phyloP scores from a whole-genome alignment of 768 basidiomycete species.

The Clathrus columnatus region DNA sequence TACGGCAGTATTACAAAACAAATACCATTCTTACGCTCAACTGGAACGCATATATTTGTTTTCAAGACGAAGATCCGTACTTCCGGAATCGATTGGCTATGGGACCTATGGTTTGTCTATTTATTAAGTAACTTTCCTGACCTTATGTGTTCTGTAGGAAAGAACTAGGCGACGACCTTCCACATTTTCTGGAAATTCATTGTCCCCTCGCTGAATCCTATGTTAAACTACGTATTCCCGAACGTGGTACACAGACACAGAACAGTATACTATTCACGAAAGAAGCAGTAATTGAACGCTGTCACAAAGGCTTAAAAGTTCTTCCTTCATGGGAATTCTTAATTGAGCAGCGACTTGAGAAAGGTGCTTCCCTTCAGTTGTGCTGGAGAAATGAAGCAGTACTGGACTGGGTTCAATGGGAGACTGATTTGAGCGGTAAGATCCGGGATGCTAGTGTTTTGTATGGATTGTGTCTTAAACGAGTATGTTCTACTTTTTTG shows the following conservation, averaged over 20 bases:
- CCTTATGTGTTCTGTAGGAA: conserved; percentile 37
- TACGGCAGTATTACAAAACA: conserved; percentile 29
- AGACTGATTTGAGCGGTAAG: conserved; percentile 54
- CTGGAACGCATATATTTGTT: conserved; percentile 77
- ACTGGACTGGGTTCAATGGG: conserved; percentile 82
- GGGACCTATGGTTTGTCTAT: conserved; percentile 64
- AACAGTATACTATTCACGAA: conserved; percentile 44
- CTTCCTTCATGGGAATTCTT: conserved; percentile 56
- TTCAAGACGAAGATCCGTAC: conserved; percentile 76
- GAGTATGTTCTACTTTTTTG: conserved; percentile 37
- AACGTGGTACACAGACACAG: conserved; percentile 29
- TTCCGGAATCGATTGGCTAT: conserved; percentile 81
- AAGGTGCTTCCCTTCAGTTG: conserved; percentile 57
- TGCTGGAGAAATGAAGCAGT: conserved; percentile 69
- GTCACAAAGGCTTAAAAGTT: conserved; percentile 44
- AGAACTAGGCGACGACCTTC: conserved; percentile 63
- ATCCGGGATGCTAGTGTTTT: conserved; percentile 64
- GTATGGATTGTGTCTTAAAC: conserved; percentile 63
- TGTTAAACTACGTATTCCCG: conserved; percentile 63
- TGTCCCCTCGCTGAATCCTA: conserved; percentile 60
- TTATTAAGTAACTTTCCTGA: not conserved
- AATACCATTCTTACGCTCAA: conserved; percentile 39
- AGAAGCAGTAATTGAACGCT: conserved; percentile 53
- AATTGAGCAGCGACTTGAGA: conserved; percentile 41
- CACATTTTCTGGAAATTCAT: conserved; percentile 57